These are phyloP conservation scores for Fusarium penzigii DNA, from an alignment of 2,329 filamentous ascomycete genomes.

Conservation along the genomic window DNA sequence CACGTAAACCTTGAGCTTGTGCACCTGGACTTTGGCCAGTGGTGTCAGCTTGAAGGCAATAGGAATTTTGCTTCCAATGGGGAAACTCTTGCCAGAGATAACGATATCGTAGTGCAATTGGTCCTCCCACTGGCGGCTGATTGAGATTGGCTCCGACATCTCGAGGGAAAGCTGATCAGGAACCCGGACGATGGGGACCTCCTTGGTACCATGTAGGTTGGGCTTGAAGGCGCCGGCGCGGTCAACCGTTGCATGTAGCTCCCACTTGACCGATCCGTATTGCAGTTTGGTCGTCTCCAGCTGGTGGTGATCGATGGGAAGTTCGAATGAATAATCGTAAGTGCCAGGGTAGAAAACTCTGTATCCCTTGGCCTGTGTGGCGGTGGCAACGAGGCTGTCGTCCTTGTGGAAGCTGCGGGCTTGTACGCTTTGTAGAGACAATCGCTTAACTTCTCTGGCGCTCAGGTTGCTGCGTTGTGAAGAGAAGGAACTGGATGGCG, in stretches of 20 bases:
- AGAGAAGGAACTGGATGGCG: conserved; percentile 19
- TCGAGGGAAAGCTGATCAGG: conserved; percentile 87
- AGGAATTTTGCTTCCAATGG: conserved; percentile 82
- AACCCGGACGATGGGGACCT: conserved; percentile 80
- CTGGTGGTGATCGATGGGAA: conserved; percentile 84
- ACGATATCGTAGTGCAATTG: conserved; percentile 95
- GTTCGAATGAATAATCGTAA: conserved; percentile 74
- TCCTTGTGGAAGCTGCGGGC: conserved; percentile 84
- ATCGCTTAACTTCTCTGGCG: conserved; percentile 59
- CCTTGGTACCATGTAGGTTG: conserved; percentile 79
- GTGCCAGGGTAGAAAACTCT: conserved; percentile 77
- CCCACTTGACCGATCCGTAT: conserved; percentile 84
- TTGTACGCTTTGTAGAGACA: conserved; percentile 79
- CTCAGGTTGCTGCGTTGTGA: conserved; percentile 31
- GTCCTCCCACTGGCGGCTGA: conserved; percentile 91
- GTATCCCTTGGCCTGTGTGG: conserved; percentile 69
- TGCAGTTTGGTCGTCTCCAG: conserved; percentile 88
- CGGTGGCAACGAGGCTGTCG: conserved; percentile 66
- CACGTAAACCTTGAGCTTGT: conserved; percentile 87
- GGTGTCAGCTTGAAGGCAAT: conserved; percentile 94
- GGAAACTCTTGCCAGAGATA: conserved; percentile 93
- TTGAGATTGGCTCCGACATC: conserved; percentile 90
- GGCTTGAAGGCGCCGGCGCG: conserved; percentile 87
- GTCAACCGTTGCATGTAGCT: conserved; percentile 81
- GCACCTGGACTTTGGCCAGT: conserved; percentile 88